phyloP scores from a whole-genome alignment of 495 filamentous ascomycete genomes.

The Xylaria nigripes region DNA sequence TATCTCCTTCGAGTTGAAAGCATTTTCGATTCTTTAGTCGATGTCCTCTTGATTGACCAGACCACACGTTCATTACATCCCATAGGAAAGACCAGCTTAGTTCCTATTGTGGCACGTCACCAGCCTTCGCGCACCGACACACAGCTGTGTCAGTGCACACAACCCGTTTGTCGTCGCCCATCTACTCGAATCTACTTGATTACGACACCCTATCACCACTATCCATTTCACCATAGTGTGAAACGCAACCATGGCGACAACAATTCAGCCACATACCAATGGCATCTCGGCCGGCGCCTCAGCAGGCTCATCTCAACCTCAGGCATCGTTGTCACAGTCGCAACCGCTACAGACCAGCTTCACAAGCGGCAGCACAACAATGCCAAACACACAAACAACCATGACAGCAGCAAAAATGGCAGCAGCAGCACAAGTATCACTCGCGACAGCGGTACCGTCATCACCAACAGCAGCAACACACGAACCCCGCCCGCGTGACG shows the following conservation, averaged over 20 bases:
- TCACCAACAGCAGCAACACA: conserved; percentile 22
- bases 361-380: conserved; percentile 18
- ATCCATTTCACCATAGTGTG: background rate
- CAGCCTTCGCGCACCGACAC: background rate
- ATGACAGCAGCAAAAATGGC: conserved; percentile 18
- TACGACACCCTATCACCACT: background rate
- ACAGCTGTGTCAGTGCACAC: background rate
- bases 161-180: background rate
- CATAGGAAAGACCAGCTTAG: background rate
- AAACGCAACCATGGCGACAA: conserved; percentile 18
- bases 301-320: conserved; percentile 11
- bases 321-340: conserved; percentile 23
- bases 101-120: background rate
- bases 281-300: conserved; percentile 28
- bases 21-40: no score
- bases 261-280: conserved; percentile 33
- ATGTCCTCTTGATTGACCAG: background rate
- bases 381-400: conserved; percentile 30
- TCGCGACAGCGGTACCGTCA: conserved; percentile 15
- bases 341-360: conserved; percentile 27
- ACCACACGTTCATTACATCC: background rate
- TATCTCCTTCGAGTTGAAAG: no score
- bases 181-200: background rate
- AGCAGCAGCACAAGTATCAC: conserved; percentile 10
- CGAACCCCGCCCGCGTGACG: conserved; percentile 76